A percentile compares a stretch with the other conserved stretches of the same genome.
phyloP scores from a whole-genome alignment of 208 protist genomes.

The Leishmania mexicana region DNA sequence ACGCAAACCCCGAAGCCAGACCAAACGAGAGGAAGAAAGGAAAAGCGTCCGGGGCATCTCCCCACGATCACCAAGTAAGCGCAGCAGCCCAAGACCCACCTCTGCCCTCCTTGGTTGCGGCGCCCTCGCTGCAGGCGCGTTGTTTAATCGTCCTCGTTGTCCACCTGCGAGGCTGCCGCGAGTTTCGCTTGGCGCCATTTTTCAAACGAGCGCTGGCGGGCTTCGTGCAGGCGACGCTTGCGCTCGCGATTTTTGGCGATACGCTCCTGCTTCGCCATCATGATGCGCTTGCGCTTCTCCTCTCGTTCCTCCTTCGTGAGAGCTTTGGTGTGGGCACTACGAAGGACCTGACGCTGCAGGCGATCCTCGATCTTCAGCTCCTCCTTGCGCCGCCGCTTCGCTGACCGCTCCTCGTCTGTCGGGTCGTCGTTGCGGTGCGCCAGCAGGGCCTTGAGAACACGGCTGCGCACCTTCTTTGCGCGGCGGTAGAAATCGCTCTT shows the following conservation, averaged over 20 bases:
- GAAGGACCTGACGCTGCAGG: conserved; percentile 75
- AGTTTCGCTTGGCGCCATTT: conserved; percentile 84
- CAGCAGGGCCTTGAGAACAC: conserved; percentile 71
- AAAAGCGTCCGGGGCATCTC: background rate
- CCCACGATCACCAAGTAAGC: background rate
- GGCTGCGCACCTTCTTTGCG: conserved; percentile 65
- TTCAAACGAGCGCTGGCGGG: conserved; percentile 74
- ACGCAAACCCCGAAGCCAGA: background rate
- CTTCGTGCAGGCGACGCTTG: conserved; percentile 75
- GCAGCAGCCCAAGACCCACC: background rate
- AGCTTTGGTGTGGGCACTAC: conserved; percentile 30
- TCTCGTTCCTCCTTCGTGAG: conserved; percentile 88
- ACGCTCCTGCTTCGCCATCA: conserved; percentile 86
- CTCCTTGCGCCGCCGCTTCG: conserved; percentile 71
- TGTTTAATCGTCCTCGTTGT: conserved; percentile 29
- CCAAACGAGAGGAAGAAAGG: background rate
- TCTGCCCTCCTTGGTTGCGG: background rate
- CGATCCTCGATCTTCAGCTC: conserved; percentile 81
- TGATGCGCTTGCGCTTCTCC: conserved; percentile 76
- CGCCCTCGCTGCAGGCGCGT: background rate
- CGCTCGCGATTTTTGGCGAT: conserved; percentile 88
- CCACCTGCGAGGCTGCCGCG: conserved; percentile 35
- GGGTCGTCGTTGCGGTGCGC: conserved; percentile 81
- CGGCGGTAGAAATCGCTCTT: conserved; percentile 69
- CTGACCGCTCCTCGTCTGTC: conserved; percentile 70